Evolutionary conservation across 805 yeast species (phyloP).

Genomic region (Debaryomyces prosopidis): DNA sequence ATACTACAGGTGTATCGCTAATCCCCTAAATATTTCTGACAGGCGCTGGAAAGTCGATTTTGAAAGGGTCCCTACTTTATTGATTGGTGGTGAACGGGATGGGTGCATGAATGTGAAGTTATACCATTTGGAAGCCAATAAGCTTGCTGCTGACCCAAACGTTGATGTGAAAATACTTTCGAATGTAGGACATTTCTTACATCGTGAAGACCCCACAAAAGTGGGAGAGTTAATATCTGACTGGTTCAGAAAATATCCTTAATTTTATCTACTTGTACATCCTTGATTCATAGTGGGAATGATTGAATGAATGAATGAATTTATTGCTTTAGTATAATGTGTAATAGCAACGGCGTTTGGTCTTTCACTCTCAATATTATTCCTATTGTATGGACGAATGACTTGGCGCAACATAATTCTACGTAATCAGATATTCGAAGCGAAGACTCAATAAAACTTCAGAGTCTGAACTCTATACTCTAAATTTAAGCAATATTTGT

Average conservation of each 20-base stretch:
- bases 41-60: conserved; percentile 30
- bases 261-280: not conserved
- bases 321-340: too few species aligned
- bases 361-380: too few species aligned
- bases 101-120: conserved; percentile 36
- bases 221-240: conserved; percentile 24
- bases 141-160: conserved; percentile 15
- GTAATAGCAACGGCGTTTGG: too few species aligned
- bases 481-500: too few species aligned
- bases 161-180: conserved; percentile 24
- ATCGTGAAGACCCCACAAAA: conserved; percentile 35
- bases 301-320: too few species aligned
- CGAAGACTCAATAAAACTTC: too few species aligned
- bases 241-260: conserved; percentile 25
- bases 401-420: too few species aligned
- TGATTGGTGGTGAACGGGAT: conserved; percentile 39
- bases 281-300: too few species aligned
- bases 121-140: conserved; percentile 23
- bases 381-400: too few species aligned
- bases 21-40: conserved; percentile 17
- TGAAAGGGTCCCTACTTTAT: conserved; percentile 34
- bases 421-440: too few species aligned
- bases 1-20: conserved; percentile 34
- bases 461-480: too few species aligned
- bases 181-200: conserved; percentile 40